These are phyloP conservation scores for Crithidia bombi DNA, from an alignment of 208 protist genomes.

Conservation along the genomic window DNA sequence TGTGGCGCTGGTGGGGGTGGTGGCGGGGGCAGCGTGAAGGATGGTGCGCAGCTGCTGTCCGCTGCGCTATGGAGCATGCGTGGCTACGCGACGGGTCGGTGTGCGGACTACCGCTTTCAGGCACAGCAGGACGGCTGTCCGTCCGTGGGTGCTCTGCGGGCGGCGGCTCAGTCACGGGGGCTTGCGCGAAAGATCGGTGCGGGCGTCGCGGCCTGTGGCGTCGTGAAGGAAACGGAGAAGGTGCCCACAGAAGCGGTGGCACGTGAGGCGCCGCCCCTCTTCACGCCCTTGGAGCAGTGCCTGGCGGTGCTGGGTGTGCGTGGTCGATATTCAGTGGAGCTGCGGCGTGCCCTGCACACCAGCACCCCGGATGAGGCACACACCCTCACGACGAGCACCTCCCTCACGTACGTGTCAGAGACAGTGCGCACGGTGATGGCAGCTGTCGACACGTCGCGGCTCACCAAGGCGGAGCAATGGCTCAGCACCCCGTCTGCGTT, in stretches of 20 bases:
- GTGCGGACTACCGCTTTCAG: conserved; percentile 70
- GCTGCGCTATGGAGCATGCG: conserved; percentile 78
- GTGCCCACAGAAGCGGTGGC: background rate
- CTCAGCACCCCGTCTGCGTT: conserved; percentile 16
- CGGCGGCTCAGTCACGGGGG: conserved; percentile 38
- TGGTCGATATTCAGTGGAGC: conserved; percentile 66
- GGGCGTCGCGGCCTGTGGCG: background rate
- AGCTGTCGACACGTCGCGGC: conserved; percentile 35
- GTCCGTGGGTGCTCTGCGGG: conserved; percentile 37
- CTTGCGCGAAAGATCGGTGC: conserved; percentile 32
- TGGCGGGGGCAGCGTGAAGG: conserved; percentile 24
- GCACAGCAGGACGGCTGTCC: conserved; percentile 22
- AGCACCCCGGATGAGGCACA: conserved; percentile 45
- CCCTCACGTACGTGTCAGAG: conserved; percentile 42
- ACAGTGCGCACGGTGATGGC: conserved; percentile 41
- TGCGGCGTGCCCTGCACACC: conserved; percentile 37
- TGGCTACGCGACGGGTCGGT: conserved; percentile 50
- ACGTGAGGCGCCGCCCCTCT: conserved; percentile 2
- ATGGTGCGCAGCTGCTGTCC: conserved; percentile 59
- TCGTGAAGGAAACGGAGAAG: background rate
- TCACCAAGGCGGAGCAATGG: conserved; percentile 54
- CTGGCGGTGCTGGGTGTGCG: conserved; percentile 74
- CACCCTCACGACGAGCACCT: conserved; percentile 54
- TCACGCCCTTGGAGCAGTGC: conserved; percentile 71
- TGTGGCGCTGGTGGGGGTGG: conserved; percentile 19